Evolutionary conservation across 257 asterid species (phyloP).

Genomic region (Ligustrum vulgare): DNA sequence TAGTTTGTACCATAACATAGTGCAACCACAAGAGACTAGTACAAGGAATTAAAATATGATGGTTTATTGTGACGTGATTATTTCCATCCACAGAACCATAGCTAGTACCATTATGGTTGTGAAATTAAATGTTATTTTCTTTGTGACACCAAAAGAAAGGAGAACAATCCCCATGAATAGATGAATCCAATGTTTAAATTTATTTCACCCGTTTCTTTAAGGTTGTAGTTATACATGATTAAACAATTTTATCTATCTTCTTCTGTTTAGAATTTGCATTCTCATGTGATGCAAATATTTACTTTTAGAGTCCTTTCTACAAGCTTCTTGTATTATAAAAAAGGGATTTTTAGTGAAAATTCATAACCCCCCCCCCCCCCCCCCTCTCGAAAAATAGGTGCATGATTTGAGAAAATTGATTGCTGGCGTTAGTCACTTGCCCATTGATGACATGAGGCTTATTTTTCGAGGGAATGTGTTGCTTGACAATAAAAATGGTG

Average conservation of each 20-base stretch:
- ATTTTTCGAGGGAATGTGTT: conserved; percentile 72
- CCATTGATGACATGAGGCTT: conserved; percentile 55
- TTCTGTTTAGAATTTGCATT: neutral
- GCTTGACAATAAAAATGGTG: conserved; percentile 57
- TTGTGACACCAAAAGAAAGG: neutral
- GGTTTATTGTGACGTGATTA: neutral
- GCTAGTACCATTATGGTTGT: neutral
- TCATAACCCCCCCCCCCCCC: neutral
- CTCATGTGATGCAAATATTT: neutral
- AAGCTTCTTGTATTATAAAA: neutral
- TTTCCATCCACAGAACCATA: neutral
- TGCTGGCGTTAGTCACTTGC: conserved; percentile 50
- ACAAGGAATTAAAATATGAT: too few relatives aligned
- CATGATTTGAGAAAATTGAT: conserved; percentile 75
- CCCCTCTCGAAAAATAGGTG: conserved; percentile 45
- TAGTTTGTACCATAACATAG: neutral
- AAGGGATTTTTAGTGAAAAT: neutral
- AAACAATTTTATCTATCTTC: conserved; percentile 9
- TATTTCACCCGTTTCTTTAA: neutral
- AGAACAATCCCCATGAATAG: conserved; percentile 4
- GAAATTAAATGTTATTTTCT: neutral
- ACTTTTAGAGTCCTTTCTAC: neutral
- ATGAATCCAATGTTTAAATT: neutral
- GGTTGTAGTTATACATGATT: neutral
- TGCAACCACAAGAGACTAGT: neutral